Percentiles rank a stretch among this genome's conserved stretches.
Evolutionary conservation across 169 alveolate species (phyloP).

Genomic region (Cryptosporidium viatorum): DNA sequence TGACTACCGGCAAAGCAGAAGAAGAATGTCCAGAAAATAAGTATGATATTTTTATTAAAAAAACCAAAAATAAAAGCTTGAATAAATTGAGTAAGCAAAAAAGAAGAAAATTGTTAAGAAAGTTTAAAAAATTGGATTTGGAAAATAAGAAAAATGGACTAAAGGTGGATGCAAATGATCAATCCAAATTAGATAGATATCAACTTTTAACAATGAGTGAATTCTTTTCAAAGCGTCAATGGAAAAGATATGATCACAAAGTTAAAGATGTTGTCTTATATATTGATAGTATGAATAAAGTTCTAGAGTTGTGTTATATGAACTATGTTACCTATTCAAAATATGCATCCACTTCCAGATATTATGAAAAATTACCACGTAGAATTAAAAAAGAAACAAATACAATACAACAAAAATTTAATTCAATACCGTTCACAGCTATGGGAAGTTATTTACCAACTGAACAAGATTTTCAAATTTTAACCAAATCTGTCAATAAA

Average conservation of each 20-base stretch:
- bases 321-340: conserved; percentile 39
- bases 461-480: conserved; percentile 29
- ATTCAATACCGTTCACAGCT: conserved; percentile 62
- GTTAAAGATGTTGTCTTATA: conserved; percentile 52
- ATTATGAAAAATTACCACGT: conserved; percentile 49
- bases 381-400: conserved; percentile 57
- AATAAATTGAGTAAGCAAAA: conserved; percentile 13
- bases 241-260: conserved; percentile 49
- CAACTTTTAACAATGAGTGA: conserved; percentile 59
- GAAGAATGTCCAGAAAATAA: conserved; percentile 54
- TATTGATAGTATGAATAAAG: conserved; percentile 58
- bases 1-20: conserved; percentile 34
- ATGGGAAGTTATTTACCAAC: conserved; percentile 71
- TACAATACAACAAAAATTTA: conserved; percentile 59
- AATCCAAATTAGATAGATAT: conserved; percentile 46
- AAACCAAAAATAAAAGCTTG: conserved; percentile 6
- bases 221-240: conserved; percentile 29
- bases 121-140: conserved; percentile 44
- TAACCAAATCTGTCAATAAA: conserved; percentile 27
- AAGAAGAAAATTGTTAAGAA: conserved; percentile 17
- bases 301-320: conserved; percentile 31
- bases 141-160: conserved; percentile 46
- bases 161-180: conserved; percentile 43
- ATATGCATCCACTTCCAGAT: conserved; percentile 59
- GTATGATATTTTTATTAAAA: conserved; percentile 60